Base-by-base conservation (phyloP, 208 protist genomes). In the Crithidia fasciculata region DNA sequence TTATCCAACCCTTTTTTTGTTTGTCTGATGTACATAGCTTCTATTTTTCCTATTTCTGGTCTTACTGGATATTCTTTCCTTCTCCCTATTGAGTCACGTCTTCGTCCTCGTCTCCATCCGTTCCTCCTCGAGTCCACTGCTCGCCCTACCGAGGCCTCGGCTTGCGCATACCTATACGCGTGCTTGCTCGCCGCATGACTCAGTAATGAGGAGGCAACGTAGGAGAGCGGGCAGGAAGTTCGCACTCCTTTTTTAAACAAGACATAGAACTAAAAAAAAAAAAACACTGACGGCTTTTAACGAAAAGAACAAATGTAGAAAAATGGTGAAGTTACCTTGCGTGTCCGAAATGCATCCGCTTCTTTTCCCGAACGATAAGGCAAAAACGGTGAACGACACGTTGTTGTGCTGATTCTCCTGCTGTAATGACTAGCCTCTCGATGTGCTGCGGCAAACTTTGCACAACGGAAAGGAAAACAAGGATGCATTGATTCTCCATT, bases 21-120 rank as follows among this genome's bases (percentile, higher is more conserved):
- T 18, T 58, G 9, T 16, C 3, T 41, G 62, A 68, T 68, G 62
- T 68, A 68, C 28, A 57, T 68, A 68, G 50, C 7, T 47, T 3
- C 19, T 52, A 0, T 28, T 28, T 28, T 28, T 28, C 13, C 57
- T 68, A 15, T 36, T 49, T 57, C 18, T 57, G 59, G 54, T 47
- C 63, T 18, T 58, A 13, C 36, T 8, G 13, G 62, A 68, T 68
- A 49, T 68, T 57, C 28, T 45, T 68, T 57, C 37, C 7, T 47
- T 3, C 13, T 52, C 4, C 5, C 39, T 8, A 49, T 8, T 49
- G 45, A 15, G 45, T 13, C 45, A 49, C 45, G 45, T 49, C 2
- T 49, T 13, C 0, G 9, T 49, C 45, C 45, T 49, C 45, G 7
- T 49, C 45, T 49, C 45, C 12, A 49, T 13, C 7, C 2, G 9